Conservation (phyloP, 2,329 filamentous ascomycete genomes). For the Davidsoniella eucalypti region DNA sequence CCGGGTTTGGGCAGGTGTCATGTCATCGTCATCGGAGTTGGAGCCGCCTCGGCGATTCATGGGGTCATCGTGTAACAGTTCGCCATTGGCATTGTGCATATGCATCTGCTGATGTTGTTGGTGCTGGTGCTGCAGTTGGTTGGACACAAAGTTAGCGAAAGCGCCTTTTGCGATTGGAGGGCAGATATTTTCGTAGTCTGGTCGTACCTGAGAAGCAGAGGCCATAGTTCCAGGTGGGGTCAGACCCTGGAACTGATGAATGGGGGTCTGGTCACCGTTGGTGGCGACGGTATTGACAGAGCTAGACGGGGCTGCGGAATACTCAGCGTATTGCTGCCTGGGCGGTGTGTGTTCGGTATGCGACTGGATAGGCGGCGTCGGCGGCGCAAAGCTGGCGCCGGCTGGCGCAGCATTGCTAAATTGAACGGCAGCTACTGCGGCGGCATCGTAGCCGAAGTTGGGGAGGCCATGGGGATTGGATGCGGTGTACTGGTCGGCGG, state of each 20-base stretch:
- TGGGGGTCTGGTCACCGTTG: not conserved
- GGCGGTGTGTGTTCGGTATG: slow-evolving; percentile 9
- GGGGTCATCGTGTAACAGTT: slow-evolving; percentile 23
- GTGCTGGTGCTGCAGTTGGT: not conserved
- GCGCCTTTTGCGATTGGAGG: no score
- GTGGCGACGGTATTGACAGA: no score
- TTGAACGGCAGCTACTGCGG: not conserved
- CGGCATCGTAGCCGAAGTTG: slow-evolving; percentile 3
- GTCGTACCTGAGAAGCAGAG: slow-evolving; percentile 12
- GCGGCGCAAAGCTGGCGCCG: slow-evolving; percentile 5
- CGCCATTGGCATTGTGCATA: slow-evolving; percentile 20
- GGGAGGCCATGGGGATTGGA: not conserved
- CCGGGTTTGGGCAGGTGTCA: slow-evolving; percentile 41
- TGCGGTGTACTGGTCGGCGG: not conserved
- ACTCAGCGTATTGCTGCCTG: not conserved
- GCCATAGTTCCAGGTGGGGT: slow-evolving; percentile 14
- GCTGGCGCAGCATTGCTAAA: not conserved
- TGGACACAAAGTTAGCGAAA: no score
- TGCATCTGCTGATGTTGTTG: slow-evolving; percentile 12
- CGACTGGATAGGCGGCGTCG: slow-evolving; percentile 12
- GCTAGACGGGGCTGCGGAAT: no score
- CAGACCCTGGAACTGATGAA: slow-evolving; percentile 15
- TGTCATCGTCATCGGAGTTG: slow-evolving; percentile 38
- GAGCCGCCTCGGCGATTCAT: slow-evolving; percentile 15
- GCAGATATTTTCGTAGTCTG: not conserved